Evolutionary conservation across 257 asterid species (phyloP), one percentile per base, ranked within the genome.

Genomic region (Verbena officinalis): DNA sequence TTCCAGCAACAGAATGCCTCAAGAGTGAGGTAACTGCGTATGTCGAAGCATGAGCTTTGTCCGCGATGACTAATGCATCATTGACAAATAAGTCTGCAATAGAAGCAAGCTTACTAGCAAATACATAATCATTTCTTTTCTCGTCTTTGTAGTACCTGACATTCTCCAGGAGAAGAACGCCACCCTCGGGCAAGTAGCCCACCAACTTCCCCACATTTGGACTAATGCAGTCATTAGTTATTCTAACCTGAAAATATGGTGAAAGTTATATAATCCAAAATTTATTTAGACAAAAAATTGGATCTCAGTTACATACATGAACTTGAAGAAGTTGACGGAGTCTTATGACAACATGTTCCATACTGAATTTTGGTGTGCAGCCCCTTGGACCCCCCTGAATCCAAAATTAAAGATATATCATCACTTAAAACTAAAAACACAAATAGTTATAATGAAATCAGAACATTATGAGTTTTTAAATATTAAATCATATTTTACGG

Each of bases 321-420:
- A 80, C 27, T 64, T 86, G 96, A 61, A 90, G 86, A 59, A 90
- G 90, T 59, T 90, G 86, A 38, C 96, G 87, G 39, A 90, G 82
- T 68, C 97, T 78, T 43, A 94, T 95, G 58, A 87, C 84, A 57
- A 90, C 96, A 56, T 96, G 97, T 88, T 87, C 87, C 89, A 90
- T 83, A 78, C 96, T 90, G 87, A 80, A 90, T 71, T 90, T 90
- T n/a, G 97, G 97, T 8, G 96, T 87, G 66, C 87, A 95, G 16
- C 97, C 97, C 74, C 87, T 90, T 9, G 97, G 97, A 40, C 96
- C 90, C 27, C 96, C 97, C 97, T 90, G 65, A 66, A 73, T 62
- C 43, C 55, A 55, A 34, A 62, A 24, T 46, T 13, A 13, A 48
- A 58, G 39, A 44, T 7, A 44, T 9, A 6, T 39, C 16, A 40